Percentiles rank a stretch among this genome's conserved stretches.
phyloP scores from a whole-genome alignment of 2,329 filamentous ascomycete species.

The Pseudogymnoascus pannorum region DNA sequence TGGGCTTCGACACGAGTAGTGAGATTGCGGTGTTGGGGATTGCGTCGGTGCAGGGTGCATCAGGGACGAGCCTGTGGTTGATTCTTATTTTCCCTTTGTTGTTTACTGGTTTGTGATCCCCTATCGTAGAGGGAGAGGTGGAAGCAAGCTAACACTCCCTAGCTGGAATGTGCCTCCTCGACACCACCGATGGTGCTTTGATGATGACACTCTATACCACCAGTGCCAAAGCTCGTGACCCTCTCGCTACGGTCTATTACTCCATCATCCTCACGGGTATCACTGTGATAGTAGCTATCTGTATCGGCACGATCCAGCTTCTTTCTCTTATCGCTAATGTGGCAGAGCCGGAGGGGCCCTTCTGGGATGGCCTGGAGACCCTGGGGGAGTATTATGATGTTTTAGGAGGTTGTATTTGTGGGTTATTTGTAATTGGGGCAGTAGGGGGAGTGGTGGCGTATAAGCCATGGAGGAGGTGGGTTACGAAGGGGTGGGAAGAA shows the following conservation, averaged over 20 bases:
- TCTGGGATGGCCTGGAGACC: slow-evolving; percentile 80
- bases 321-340: slow-evolving; percentile 72
- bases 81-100: slow-evolving; percentile 86
- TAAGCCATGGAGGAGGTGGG: slow-evolving; percentile 64
- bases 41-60: slow-evolving; percentile 74
- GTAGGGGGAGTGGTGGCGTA: slow-evolving; percentile 59
- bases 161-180: slow-evolving; percentile 91
- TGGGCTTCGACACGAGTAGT: slow-evolving; percentile 92
- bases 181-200: slow-evolving; percentile 84
- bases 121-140: neutral
- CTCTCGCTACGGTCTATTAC: slow-evolving; percentile 89
- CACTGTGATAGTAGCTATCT: slow-evolving; percentile 33
- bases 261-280: slow-evolving; percentile 41
- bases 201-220: slow-evolving; percentile 94
- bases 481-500: slow-evolving; percentile 33
- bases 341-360: slow-evolving; percentile 63
- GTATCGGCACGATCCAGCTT: slow-evolving; percentile 81
- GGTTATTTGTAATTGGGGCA: slow-evolving; percentile 68
- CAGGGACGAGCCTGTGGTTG: slow-evolving; percentile 86
- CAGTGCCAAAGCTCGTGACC: slow-evolving; percentile 67
- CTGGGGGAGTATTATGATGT: slow-evolving; percentile 78
- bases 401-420: slow-evolving; percentile 80
- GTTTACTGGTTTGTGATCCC: slow-evolving; percentile 60
- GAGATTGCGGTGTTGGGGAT: slow-evolving; percentile 91
- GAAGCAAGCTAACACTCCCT: neutral